Evolutionary conservation across 2,329 filamentous ascomycete genomes (phyloP), one percentile per base, ranked within the genome.

Genomic region (Coniochaeta sp.): DNA sequence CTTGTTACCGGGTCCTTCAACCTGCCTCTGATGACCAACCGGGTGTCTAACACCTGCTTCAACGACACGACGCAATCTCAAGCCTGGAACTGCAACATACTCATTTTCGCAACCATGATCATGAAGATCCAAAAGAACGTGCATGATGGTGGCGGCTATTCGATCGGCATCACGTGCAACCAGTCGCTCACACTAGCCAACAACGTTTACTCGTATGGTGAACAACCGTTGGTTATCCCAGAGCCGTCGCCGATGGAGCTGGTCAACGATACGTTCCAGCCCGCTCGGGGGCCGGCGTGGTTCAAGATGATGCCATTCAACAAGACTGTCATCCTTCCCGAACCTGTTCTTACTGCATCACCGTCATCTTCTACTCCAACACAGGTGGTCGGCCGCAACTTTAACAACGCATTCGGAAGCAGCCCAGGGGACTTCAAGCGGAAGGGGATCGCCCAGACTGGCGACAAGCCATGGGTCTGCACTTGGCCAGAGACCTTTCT

Each of bases 31-130:
- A 73, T 78, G 55, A 74, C 79, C 3, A 78, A 77, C 59, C 76
- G 78, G 59, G 74, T 76, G 2, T 80, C 83, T 17, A 79, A 76
- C 44, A 76, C 78, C 0, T 90, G 88, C 68, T 77, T 90, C 62
- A 76, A 77, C 34, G 77, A 87, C 60, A 75, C 79, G 0, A 76
- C 71, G 0, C 80, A 86, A 65, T 74, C 77, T n/a, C 71, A 77
- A 57, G 82, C 86, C 0, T 90, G 88, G 88, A 82, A 77, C 61
- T 90, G 88, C 68, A 77, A 82, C 14, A 75, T 88, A 33, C 73
- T 77, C 52, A 78, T 80, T 58, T 70, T 58, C n/a, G 24, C 74
- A 1, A 63, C 64, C 12, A 59, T 73, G 63, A 62, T 61, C 4
- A 71, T 84, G 71, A 70, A 73, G 1, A 71, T 85, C 19, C 64